Evolutionary conservation across 2,329 filamentous ascomycete genomes (phyloP).

Genomic region (Hypocreales sp.): DNA sequence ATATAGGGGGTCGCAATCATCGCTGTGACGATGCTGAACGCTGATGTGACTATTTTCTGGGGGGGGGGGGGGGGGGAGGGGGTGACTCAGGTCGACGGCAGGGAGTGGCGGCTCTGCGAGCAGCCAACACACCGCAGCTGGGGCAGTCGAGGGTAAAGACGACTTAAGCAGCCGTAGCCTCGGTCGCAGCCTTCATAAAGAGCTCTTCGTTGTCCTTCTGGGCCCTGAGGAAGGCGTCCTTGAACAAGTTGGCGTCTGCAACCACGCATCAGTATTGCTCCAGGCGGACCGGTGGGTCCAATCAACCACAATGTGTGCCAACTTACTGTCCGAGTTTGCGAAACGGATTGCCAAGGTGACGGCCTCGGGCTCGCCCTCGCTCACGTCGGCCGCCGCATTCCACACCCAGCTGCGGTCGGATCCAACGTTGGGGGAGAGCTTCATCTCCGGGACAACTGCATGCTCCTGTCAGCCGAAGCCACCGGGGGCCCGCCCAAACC

Average conservation of each 20-base stretch:
- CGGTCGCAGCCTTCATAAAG: no score
- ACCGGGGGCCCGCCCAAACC: no score
- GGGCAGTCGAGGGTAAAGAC: not conserved
- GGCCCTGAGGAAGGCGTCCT: constrained; percentile 92
- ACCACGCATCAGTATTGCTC: no score
- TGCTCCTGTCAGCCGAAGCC: not conserved
- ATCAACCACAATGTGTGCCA: no score
- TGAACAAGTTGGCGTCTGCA: constrained; percentile 88
- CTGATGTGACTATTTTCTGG: constrained; percentile 6
- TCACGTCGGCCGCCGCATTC: constrained; percentile 95
- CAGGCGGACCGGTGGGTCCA: no score
- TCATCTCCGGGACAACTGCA: constrained; percentile 92
- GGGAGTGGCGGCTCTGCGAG: constrained; percentile 2
- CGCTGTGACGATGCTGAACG: constrained; percentile 5
- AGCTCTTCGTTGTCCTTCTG: constrained; percentile 90
- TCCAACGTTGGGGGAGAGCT: constrained; percentile 93
- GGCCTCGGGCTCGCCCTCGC: constrained; percentile 92
- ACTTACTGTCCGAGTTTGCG: constrained; percentile 90
- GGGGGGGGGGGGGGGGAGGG: constrained; percentile 1
- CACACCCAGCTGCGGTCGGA: constrained; percentile 98
- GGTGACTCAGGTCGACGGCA: constrained; percentile 3
- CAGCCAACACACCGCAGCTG: not conserved
- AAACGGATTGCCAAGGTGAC: constrained; percentile 94
- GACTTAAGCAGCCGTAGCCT: constrained; percentile 11
- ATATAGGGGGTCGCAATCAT: no score